Evolutionary conservation across 2,329 filamentous ascomycete species (phyloP).

Genomic region (Dichotomopilus funicola): DNA sequence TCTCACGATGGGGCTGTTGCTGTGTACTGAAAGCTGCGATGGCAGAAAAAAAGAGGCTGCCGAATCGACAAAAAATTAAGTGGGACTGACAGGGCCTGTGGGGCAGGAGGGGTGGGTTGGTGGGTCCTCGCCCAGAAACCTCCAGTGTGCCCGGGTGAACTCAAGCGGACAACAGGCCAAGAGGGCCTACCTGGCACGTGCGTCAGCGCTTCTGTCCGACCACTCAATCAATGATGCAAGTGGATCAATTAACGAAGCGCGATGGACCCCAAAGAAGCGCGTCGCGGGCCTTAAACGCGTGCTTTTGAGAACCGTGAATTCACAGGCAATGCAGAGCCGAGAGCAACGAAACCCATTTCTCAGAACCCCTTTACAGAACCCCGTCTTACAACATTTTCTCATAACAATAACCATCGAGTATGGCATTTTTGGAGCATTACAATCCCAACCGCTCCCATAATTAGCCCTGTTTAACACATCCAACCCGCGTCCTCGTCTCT

Average conservation of each 20-base stretch:
- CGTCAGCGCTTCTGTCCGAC: too few species aligned
- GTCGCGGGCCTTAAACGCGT: slow-evolving; percentile 15
- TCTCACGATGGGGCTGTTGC: slow-evolving; percentile 12
- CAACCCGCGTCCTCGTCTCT: not conserved
- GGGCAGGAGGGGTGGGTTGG: slow-evolving; percentile 1
- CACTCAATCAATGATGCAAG: slow-evolving; percentile 12
- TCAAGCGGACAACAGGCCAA: too few species aligned
- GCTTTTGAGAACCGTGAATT: not conserved
- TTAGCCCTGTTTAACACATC: not conserved
- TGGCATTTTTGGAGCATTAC: too few species aligned
- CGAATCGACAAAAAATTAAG: slow-evolving; percentile 16
- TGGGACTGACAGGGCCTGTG: slow-evolving; percentile 7
- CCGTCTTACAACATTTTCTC: not conserved
- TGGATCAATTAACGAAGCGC: slow-evolving; percentile 2
- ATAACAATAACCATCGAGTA: too few species aligned
- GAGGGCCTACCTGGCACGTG: too few species aligned
- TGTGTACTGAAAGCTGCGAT: slow-evolving; percentile 6
- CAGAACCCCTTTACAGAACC: not conserved
- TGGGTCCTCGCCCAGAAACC: not conserved
- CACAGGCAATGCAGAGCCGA: not conserved
- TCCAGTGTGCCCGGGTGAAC: too few species aligned
- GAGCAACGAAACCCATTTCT: not conserved
- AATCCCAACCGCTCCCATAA: not conserved
- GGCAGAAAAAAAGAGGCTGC: slow-evolving; percentile 19
- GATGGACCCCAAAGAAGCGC: slow-evolving; percentile 15